phyloP scores from a whole-genome alignment of 345 rosid species.

The Gossypioides kirkii region DNA sequence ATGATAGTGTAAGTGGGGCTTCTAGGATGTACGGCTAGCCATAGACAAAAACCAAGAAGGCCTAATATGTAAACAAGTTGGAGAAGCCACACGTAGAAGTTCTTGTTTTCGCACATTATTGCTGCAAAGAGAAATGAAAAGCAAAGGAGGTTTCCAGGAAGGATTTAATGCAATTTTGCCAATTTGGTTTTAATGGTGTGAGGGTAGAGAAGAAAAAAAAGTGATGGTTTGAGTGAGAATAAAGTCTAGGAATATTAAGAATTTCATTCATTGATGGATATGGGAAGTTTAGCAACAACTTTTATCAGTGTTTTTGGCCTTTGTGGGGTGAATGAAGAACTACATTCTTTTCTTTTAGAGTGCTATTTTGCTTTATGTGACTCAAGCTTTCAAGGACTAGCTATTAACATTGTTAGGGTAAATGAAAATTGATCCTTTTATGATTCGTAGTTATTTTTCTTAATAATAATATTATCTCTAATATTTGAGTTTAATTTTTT shows the following conservation, averaged over 20 bases:
- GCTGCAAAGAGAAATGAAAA: background rate
- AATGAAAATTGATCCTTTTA: too few relatives aligned
- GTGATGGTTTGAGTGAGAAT: slow-evolving; percentile 15
- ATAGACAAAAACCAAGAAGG: slow-evolving; percentile 28
- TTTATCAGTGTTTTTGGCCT: background rate
- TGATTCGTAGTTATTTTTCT: too few relatives aligned
- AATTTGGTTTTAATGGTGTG: background rate
- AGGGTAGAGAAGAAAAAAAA: background rate
- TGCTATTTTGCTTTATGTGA: background rate
- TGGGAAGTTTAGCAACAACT: background rate
- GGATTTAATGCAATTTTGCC: too few relatives aligned
- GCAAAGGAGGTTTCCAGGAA: background rate
- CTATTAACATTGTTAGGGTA: too few relatives aligned
- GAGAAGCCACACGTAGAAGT: slow-evolving; percentile 31
- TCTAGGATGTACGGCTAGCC: slow-evolving; percentile 35
- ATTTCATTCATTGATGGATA: background rate
- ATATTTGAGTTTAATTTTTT: too few relatives aligned
- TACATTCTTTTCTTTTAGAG: slow-evolving; percentile 14
- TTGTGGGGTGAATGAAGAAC: background rate
- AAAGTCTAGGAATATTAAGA: background rate
- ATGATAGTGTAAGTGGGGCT: slow-evolving; percentile 24
- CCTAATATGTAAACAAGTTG: slow-evolving; percentile 31
- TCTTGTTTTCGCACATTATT: slow-evolving; percentile 18
- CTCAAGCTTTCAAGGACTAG: too few relatives aligned
- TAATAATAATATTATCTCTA: too few relatives aligned